Evolutionary conservation across 345 rosid species (phyloP).

Genomic region (Citrus cavaleriei): DNA sequence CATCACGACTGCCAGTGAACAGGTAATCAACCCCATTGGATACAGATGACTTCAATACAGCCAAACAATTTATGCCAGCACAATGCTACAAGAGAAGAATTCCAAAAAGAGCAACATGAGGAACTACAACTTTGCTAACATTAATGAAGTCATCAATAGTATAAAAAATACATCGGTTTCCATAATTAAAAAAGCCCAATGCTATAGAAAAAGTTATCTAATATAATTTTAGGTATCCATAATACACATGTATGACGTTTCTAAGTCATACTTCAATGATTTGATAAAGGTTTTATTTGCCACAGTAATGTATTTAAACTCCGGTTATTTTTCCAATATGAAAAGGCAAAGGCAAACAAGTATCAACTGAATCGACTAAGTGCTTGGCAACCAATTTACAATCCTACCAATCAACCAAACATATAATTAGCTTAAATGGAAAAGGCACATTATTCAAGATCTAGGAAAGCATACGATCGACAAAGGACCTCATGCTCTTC

Average conservation of each 20-base stretch:
- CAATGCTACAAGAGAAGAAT: slow-evolving; percentile 71
- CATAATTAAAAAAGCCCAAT: background rate
- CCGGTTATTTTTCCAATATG: background rate
- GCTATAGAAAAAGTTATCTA: background rate
- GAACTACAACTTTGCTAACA: background rate
- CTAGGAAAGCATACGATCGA: background rate
- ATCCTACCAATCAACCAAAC: background rate
- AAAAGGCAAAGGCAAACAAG: background rate
- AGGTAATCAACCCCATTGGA: slow-evolving; percentile 55
- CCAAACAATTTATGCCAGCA: slow-evolving; percentile 91
- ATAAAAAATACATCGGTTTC: background rate
- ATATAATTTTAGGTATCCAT: background rate
- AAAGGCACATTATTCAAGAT: background rate
- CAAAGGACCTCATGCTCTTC: background rate
- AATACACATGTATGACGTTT: background rate
- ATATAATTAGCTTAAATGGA: background rate
- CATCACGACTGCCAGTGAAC: slow-evolving; percentile 99
- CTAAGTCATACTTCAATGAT: background rate
- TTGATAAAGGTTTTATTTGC: background rate
- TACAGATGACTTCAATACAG: slow-evolving; percentile 56
- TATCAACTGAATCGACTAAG: background rate
- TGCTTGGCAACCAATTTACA: background rate
- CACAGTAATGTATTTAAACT: background rate
- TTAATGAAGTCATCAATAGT: background rate
- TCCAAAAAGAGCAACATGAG: slow-evolving; percentile 19